These are phyloP conservation scores for Piper longum DNA, from an alignment of 164 flowering plant genomes.

Conservation along the genomic window DNA sequence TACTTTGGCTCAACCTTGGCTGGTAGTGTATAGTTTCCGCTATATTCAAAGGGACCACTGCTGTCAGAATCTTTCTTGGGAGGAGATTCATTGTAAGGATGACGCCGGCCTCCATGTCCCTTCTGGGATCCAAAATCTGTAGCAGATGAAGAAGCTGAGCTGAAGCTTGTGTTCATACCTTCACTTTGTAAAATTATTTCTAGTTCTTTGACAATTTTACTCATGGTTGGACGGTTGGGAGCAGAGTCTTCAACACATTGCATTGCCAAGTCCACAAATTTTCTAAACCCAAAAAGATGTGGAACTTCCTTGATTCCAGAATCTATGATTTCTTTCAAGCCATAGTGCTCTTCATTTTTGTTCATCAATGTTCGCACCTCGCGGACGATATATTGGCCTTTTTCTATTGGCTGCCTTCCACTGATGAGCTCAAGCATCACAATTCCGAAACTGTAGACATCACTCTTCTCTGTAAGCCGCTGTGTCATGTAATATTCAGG, in stretches of 20 bases:
- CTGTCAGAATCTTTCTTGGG: constrained; percentile 19
- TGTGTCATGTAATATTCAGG: constrained; percentile 82
- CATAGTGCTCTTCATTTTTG: constrained; percentile 37
- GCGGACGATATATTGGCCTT: constrained; percentile 80
- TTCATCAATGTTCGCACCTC: constrained; percentile 47
- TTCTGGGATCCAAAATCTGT: constrained; percentile 54
- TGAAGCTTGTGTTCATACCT: constrained; percentile 50
- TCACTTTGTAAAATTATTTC: constrained; percentile 63
- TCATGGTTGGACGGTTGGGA: constrained; percentile 75
- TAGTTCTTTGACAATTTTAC: constrained; percentile 59
- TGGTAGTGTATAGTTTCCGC: constrained; percentile 54
- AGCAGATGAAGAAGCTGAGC: constrained; percentile 76
- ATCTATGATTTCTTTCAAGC: constrained; percentile 53
- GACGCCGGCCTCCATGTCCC: constrained; percentile 19
- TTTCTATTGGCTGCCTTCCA: constrained; percentile 64
- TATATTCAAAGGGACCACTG: constrained; percentile 55
- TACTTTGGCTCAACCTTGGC: constrained; percentile 69
- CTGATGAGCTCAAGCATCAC: constrained; percentile 83
- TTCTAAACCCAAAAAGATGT: constrained; percentile 36
- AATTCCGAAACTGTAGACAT: constrained; percentile 84
- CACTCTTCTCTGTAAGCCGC: constrained; percentile 79
- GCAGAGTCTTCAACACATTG: constrained; percentile 81
- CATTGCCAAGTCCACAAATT: constrained; percentile 69
- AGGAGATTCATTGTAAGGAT: constrained; percentile 38
- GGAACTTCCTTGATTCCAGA: constrained; percentile 30